phyloP scores from a whole-genome alignment of 495 filamentous ascomycete genomes.

The Hypomontagnella submonticulosa region DNA sequence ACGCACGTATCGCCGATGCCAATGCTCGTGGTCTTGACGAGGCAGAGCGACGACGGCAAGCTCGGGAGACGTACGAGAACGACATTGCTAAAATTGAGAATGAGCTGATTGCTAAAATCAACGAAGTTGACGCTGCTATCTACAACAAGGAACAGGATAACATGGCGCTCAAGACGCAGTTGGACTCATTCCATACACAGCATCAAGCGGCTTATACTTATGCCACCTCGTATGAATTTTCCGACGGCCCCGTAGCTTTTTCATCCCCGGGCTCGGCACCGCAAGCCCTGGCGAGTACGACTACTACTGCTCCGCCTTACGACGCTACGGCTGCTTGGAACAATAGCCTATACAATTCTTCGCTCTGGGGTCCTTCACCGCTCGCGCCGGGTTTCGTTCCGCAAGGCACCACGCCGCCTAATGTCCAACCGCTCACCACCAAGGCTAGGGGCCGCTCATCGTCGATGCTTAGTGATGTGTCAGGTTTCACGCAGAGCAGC shows the following conservation, averaged over 20 bases:
- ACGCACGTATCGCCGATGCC: constrained; percentile 78
- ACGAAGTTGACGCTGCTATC: constrained; percentile 50
- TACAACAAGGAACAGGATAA: constrained; percentile 56
- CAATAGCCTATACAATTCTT: constrained; percentile 45
- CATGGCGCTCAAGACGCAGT: constrained; percentile 51
- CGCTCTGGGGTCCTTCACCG: constrained; percentile 45
- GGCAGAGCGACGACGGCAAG: constrained; percentile 74
- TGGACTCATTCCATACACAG: constrained; percentile 54
- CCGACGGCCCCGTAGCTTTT: constrained; percentile 32
- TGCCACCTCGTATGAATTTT: constrained; percentile 42
- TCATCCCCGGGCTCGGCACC: constrained; percentile 29
- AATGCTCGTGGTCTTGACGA: constrained; percentile 80
- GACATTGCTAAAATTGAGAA: constrained; percentile 70
- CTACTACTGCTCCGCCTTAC: constrained; percentile 30
- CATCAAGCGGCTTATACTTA: constrained; percentile 49
- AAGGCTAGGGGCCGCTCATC: constrained; percentile 68
- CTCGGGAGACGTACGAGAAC: constrained; percentile 71
- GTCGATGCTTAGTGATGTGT: constrained; percentile 74
- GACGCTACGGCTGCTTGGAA: constrained; percentile 46
- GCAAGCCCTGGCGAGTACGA: constrained; percentile 28
- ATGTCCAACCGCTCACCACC: constrained; percentile 40
- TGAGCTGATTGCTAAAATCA: constrained; percentile 52
- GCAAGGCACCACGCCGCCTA: constrained; percentile 35
- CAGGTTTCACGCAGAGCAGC: constrained; percentile 71
- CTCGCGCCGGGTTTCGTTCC: constrained; percentile 44